These are phyloP conservation scores for Starmerella floricola DNA, from an alignment of 805 yeast genomes.

Conservation along the genomic window DNA sequence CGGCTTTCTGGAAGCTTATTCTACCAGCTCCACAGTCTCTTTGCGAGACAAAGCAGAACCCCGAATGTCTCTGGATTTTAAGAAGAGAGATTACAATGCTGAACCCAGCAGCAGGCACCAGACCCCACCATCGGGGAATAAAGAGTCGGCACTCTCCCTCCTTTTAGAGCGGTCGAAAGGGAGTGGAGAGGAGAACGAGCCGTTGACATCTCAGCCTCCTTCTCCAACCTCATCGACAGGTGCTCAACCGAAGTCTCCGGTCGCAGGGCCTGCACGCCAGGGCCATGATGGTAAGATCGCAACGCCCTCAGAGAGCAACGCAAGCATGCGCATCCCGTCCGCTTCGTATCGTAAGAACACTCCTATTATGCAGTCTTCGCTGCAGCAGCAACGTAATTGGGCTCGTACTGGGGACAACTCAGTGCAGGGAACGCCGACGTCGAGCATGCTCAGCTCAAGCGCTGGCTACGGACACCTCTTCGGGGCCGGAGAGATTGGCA, in stretches of 20 bases:
- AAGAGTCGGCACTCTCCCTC: slow-evolving; percentile 21
- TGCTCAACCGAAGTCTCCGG: slow-evolving; percentile 4
- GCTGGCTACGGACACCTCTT: slow-evolving; percentile 23
- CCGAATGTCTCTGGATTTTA: slow-evolving; percentile 18
- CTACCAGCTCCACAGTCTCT: not conserved
- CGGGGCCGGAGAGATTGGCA: slow-evolving; percentile 26
- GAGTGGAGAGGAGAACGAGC: not conserved
- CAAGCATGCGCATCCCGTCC: slow-evolving; percentile 15
- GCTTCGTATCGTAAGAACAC: slow-evolving; percentile 14
- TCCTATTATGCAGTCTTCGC: slow-evolving; percentile 14
- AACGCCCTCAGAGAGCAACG: slow-evolving; percentile 2
- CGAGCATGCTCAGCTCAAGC: slow-evolving; percentile 14
- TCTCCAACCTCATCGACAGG: not conserved
- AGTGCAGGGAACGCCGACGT: slow-evolving; percentile 13
- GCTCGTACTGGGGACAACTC: slow-evolving; percentile 34
- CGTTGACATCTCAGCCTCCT: not conserved
- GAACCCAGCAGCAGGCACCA: not conserved
- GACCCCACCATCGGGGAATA: slow-evolving; percentile 3
- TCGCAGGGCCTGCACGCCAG: not conserved
- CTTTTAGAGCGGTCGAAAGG: slow-evolving; percentile 18
- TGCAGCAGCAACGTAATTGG: slow-evolving; percentile 18
- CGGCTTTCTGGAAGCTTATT: not conserved
- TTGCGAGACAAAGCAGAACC: not conserved
- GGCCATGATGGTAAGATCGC: not conserved
- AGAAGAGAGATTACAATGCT: slow-evolving; percentile 14